Conservation (phyloP, 768 basidiomycete genomes). For the Tylopilus rubrobrunneus region DNA sequence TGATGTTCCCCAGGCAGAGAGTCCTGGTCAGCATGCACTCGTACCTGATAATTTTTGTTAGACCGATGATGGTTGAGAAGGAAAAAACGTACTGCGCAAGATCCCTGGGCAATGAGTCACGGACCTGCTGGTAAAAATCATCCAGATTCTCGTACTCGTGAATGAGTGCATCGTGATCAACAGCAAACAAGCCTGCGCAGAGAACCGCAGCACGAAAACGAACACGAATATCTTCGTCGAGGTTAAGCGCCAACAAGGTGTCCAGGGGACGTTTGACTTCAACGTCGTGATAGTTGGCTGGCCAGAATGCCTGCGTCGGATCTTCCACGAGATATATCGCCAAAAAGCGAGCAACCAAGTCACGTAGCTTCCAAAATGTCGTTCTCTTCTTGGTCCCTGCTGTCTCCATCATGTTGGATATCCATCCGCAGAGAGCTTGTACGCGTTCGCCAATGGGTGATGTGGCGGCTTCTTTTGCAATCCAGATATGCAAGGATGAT, state of each 20-base stretch:
- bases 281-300: conserved; percentile 23
- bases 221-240: conserved; percentile 80
- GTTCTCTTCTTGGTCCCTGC: conserved; percentile 36
- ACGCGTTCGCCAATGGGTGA: conserved; percentile 42
- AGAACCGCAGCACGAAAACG: conserved; percentile 69
- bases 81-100: conserved; percentile 44
- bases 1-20: conserved; percentile 69
- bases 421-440: conserved; percentile 49
- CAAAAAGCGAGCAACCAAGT: conserved; percentile 60
- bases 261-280: conserved; percentile 36
- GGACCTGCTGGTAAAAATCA: conserved; percentile 45
- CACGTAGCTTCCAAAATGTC: conserved; percentile 65
- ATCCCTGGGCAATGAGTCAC: conserved; percentile 39
- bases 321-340: conserved; percentile 60
- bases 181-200: conserved; percentile 55
- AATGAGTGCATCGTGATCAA: conserved; percentile 32
- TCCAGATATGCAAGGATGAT: conserved; percentile 63
- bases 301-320: conserved; percentile 51
- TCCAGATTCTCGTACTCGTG: conserved; percentile 22
- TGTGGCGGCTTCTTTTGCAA: conserved; percentile 27
- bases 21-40: conserved; percentile 75
- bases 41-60: conserved; percentile 42
- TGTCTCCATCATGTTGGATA: conserved; percentile 42
- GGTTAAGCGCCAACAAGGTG: conserved; percentile 49
- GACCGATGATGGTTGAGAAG: neutral